Evolutionary conservation across 768 basidiomycete species (phyloP).

Genomic region (Rhizopogon vesiculosus): DNA sequence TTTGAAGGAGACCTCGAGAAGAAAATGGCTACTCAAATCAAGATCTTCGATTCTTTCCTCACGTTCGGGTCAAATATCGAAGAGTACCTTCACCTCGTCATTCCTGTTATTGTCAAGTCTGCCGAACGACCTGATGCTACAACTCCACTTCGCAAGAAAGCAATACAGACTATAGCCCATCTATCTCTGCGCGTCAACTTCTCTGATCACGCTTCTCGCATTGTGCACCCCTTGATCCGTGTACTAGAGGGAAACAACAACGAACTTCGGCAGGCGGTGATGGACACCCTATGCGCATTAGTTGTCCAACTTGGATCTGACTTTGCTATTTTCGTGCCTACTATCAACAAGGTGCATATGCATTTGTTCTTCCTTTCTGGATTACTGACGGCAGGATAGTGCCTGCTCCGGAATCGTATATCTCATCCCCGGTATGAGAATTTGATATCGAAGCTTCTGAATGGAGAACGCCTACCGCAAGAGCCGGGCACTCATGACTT

Average conservation of each 20-base stretch:
- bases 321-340: slow-evolving; percentile 96
- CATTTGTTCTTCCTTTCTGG: not conserved
- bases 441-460: slow-evolving; percentile 83
- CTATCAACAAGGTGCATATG: slow-evolving; percentile 79
- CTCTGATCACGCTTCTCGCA: slow-evolving; percentile 94
- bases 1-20: slow-evolving; percentile 90
- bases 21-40: slow-evolving; percentile 72
- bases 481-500: slow-evolving; percentile 72
- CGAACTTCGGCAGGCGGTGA: slow-evolving; percentile 79
- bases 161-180: slow-evolving; percentile 88
- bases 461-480: slow-evolving; percentile 87
- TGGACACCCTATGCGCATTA: slow-evolving; percentile 91
- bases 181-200: slow-evolving; percentile 93
- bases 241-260: slow-evolving; percentile 71
- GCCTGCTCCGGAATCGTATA: slow-evolving; percentile 71
- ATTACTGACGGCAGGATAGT: slow-evolving; percentile 38
- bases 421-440: slow-evolving; percentile 82
- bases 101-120: slow-evolving; percentile 89
- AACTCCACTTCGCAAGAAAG: slow-evolving; percentile 74
- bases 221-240: slow-evolving; percentile 91
- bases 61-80: slow-evolving; percentile 97
- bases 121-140: slow-evolving; percentile 81
- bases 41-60: slow-evolving; percentile 91
- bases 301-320: slow-evolving; percentile 93
- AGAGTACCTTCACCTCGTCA: slow-evolving; percentile 94